Conservation (phyloP, 2,329 filamentous ascomycete species). For the Aspergillus brunneoviolaceus region DNA sequence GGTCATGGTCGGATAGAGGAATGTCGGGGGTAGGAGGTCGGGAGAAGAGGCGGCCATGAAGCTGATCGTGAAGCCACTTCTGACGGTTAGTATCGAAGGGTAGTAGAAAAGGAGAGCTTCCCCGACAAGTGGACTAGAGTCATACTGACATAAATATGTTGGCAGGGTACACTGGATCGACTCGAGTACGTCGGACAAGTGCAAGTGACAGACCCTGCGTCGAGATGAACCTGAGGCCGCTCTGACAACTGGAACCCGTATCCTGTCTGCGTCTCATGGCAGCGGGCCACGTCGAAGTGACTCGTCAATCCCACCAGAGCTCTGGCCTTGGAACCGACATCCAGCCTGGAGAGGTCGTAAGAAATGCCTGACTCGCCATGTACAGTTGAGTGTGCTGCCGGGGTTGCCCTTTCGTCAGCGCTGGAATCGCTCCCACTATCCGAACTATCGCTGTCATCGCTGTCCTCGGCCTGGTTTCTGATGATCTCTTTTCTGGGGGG, state of each 20-base stretch:
- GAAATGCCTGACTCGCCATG: slow-evolving; percentile 34
- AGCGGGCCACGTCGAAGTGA: slow-evolving; percentile 37
- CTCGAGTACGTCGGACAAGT: slow-evolving; percentile 37
- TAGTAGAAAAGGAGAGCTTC: neutral
- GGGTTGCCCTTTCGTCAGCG: slow-evolving; percentile 19
- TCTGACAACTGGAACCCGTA: slow-evolving; percentile 42
- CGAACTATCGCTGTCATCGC: slow-evolving; percentile 15
- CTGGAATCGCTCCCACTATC: slow-evolving; percentile 18
- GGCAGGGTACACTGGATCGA: slow-evolving; percentile 35
- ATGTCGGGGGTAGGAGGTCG: slow-evolving; percentile 28
- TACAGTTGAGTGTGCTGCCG: slow-evolving; percentile 23
- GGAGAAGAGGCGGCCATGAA: slow-evolving; percentile 37
- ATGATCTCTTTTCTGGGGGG: slow-evolving; percentile 27
- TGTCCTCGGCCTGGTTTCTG: slow-evolving; percentile 17
- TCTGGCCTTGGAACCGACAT: slow-evolving; percentile 30
- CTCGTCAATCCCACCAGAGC: slow-evolving; percentile 36
- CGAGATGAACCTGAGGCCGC: slow-evolving; percentile 35
- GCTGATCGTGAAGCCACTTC: slow-evolving; percentile 45
- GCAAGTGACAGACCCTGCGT: slow-evolving; percentile 31
- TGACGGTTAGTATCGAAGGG: slow-evolving; percentile 8
- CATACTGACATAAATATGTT: slow-evolving; percentile 45
- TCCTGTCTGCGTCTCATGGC: slow-evolving; percentile 28
- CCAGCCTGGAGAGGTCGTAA: slow-evolving; percentile 35
- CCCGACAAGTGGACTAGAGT: neutral
- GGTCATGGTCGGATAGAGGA: slow-evolving; percentile 33